These are phyloP conservation scores for Crepidotus variabilis DNA, from an alignment of 768 basidiomycete species.

Conservation along the genomic window DNA sequence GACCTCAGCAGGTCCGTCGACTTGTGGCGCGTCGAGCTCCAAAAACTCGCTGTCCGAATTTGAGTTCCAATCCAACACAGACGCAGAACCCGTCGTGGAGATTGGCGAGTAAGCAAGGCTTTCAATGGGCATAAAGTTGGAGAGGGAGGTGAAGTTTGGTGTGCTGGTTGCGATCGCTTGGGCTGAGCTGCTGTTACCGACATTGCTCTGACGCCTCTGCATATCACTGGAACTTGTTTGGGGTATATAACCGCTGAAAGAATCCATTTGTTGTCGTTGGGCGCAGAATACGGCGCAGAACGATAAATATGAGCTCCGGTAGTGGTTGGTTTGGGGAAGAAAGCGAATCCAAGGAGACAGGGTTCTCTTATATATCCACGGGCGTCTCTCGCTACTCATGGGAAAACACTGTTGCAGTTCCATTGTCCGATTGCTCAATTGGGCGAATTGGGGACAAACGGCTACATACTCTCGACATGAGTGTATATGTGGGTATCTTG, in stretches of 20 bases:
- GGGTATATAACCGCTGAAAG: background rate
- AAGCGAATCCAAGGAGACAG: background rate
- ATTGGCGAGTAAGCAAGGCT: slow-evolving; percentile 14
- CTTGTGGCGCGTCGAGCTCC: slow-evolving; percentile 2
- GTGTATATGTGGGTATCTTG: background rate
- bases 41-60: slow-evolving; percentile 17
- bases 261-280: background rate
- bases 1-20: background rate
- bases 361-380: background rate
- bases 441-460: background rate
- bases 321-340: background rate
- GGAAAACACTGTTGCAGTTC: background rate
- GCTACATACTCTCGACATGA: background rate
- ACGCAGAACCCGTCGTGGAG: slow-evolving; percentile 20
- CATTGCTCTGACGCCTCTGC: background rate
- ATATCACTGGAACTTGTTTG: background rate
- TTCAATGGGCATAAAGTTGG: slow-evolving; percentile 10
- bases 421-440: background rate
- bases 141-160: background rate
- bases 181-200: background rate
- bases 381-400: background rate
- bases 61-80: slow-evolving; percentile 20
- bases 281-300: background rate
- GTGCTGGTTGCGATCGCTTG: background rate
- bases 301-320: background rate